These are phyloP conservation scores for Tetracladium maxilliforme DNA, from an alignment of 2,329 filamentous ascomycete genomes.

Conservation along the genomic window DNA sequence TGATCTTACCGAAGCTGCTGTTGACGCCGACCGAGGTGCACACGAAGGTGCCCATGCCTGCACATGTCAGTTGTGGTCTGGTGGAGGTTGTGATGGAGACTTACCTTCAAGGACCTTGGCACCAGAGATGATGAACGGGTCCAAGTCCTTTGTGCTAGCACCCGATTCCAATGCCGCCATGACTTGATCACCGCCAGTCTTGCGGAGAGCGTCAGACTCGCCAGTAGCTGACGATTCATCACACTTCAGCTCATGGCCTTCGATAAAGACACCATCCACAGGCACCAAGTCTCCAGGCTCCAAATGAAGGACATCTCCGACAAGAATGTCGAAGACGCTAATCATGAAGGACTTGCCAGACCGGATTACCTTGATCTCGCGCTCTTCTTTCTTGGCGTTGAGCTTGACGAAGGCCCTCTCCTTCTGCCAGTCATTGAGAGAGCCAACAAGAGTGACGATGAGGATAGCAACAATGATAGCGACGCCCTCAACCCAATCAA, in stretches of 20 bases:
- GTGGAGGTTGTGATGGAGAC: no score
- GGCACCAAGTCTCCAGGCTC: slow-evolving; percentile 57
- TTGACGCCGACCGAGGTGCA: slow-evolving; percentile 38
- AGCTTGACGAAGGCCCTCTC: slow-evolving; percentile 50
- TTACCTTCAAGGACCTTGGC: slow-evolving; percentile 37
- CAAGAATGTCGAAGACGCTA: slow-evolving; percentile 50
- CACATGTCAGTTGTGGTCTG: no score
- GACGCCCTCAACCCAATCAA: slow-evolving; percentile 55
- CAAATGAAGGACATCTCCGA: slow-evolving; percentile 55
- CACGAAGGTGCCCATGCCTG: slow-evolving; percentile 35
- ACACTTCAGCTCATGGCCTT: slow-evolving; percentile 51
- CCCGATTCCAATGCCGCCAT: slow-evolving; percentile 38
- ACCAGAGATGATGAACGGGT: slow-evolving; percentile 50
- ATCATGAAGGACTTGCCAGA: slow-evolving; percentile 50
- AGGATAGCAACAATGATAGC: slow-evolving; percentile 51
- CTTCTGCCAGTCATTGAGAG: slow-evolving; percentile 54
- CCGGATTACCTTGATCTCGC: slow-evolving; percentile 50
- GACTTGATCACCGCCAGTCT: slow-evolving; percentile 43
- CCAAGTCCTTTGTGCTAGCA: slow-evolving; percentile 36
- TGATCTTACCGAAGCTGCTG: slow-evolving; percentile 38
- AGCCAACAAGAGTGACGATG: slow-evolving; percentile 48
- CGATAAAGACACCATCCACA: slow-evolving; percentile 55
- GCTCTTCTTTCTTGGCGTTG: slow-evolving; percentile 46
- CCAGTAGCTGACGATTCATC: slow-evolving; percentile 63
- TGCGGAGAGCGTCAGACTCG: slow-evolving; percentile 59